Evolutionary conservation across 768 basidiomycete species (phyloP).

Genomic region (Kwoniella dendrophila): DNA sequence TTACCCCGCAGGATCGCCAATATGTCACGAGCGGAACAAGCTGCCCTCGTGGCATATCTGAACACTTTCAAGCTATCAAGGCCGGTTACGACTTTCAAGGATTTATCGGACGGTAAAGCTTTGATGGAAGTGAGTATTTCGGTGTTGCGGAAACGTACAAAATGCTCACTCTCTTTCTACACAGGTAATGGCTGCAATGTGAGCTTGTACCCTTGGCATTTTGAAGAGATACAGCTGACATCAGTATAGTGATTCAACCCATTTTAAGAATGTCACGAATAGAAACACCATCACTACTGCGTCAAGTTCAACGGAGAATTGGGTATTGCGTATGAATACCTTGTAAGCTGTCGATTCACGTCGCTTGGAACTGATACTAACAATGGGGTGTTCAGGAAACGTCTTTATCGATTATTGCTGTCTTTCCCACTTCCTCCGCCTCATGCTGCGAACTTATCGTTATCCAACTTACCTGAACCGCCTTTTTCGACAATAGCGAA

Average conservation of each 20-base stretch:
- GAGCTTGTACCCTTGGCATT: not conserved
- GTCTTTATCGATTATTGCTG: conserved; percentile 44
- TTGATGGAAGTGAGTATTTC: conserved; percentile 42
- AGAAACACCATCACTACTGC: conserved; percentile 11
- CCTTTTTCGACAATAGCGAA: conserved; percentile 84
- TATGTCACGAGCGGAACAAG: conserved; percentile 48
- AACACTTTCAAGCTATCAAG: conserved; percentile 45
- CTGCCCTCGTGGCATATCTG: conserved; percentile 43
- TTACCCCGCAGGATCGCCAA: not conserved
- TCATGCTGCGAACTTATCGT: conserved; percentile 33
- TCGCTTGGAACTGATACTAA: not conserved
- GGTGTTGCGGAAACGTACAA: not conserved
- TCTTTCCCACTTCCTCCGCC: conserved; percentile 44
- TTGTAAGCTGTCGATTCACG: conserved; percentile 24
- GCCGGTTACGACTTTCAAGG: conserved; percentile 37
- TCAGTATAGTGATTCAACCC: conserved; percentile 36
- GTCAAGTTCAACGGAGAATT: conserved; percentile 39
- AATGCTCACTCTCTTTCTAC: not conserved
- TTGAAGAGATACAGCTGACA: not conserved
- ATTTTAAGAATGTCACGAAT: conserved; percentile 39
- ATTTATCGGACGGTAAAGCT: conserved; percentile 44
- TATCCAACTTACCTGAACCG: conserved; percentile 71
- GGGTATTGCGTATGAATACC: conserved; percentile 48
- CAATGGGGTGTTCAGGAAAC: conserved; percentile 33
- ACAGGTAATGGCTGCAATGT: conserved; percentile 39